Conservation (phyloP, 2,329 filamentous ascomycete species). For the Xylariales sp. region DNA sequence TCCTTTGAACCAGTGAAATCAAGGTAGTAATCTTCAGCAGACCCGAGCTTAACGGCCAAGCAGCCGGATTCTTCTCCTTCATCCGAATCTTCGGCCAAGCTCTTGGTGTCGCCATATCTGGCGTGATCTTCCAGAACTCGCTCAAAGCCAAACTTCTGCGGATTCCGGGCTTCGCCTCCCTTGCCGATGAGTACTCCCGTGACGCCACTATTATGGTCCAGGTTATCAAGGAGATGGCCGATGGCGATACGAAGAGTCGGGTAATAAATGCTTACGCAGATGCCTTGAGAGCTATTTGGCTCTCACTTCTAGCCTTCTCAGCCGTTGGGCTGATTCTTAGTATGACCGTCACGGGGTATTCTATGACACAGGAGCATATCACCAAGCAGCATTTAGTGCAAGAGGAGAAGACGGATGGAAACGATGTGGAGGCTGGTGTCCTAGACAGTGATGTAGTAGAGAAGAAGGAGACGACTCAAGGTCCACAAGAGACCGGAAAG, state of each 20-base stretch:
- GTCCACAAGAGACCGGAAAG: too few relatives aligned
- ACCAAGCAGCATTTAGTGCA: slow-evolving; percentile 7
- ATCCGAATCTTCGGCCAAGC: slow-evolving; percentile 61
- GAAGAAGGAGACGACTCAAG: too few relatives aligned
- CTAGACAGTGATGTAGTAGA: background rate
- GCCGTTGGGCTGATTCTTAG: slow-evolving; percentile 18
- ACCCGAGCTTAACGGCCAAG: slow-evolving; percentile 43
- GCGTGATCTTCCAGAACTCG: slow-evolving; percentile 65
- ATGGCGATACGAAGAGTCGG: slow-evolving; percentile 16
- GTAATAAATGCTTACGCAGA: slow-evolving; percentile 30
- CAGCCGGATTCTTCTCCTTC: slow-evolving; percentile 64
- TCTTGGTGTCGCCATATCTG: slow-evolving; percentile 61
- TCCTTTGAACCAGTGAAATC: background rate
- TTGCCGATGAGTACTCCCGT: slow-evolving; percentile 37
- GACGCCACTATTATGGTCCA: slow-evolving; percentile 56
- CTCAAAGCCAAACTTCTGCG: background rate
- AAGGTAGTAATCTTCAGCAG: background rate
- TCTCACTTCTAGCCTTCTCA: slow-evolving; percentile 25
- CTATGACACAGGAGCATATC: slow-evolving; percentile 9
- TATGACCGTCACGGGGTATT: slow-evolving; percentile 9
- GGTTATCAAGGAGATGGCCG: slow-evolving; percentile 50
- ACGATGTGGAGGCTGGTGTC: background rate
- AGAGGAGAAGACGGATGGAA: background rate
- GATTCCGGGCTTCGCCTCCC: slow-evolving; percentile 1
- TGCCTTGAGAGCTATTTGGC: slow-evolving; percentile 28